phyloP scores from a whole-genome alignment of 306 rosid genomes.

The Alnus glutinosa region DNA sequence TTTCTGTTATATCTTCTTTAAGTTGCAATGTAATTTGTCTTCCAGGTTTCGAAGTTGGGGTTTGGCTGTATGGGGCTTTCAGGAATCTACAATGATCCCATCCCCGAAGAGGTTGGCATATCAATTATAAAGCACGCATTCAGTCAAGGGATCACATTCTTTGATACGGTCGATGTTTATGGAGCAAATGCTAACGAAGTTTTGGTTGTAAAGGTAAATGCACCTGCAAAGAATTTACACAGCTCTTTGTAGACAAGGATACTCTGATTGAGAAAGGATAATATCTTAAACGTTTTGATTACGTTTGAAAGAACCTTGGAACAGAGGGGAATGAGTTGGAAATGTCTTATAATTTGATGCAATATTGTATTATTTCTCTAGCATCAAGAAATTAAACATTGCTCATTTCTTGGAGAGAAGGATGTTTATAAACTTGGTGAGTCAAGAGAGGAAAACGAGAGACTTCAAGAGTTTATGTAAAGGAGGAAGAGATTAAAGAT shows the following conservation, averaged over 20 bases:
- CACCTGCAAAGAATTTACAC: background rate
- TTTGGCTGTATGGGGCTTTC: slow-evolving; percentile 68
- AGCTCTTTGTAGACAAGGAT: background rate
- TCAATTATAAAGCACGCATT: slow-evolving; percentile 62
- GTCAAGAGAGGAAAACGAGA: no score
- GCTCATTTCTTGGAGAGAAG: background rate
- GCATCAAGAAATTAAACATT: background rate
- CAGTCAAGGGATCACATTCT: slow-evolving; percentile 64
- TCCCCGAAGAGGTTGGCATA: slow-evolving; percentile 57
- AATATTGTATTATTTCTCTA: background rate
- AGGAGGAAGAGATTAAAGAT: no score
- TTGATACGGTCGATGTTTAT: slow-evolving; percentile 65
- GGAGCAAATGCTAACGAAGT: slow-evolving; percentile 60
- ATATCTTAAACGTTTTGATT: background rate
- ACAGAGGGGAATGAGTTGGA: background rate
- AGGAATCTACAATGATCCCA: slow-evolving; percentile 53
- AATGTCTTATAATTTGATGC: background rate
- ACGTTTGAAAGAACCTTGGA: background rate
- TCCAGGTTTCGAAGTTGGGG: slow-evolving; percentile 74
- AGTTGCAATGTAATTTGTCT: background rate
- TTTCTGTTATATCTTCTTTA: background rate
- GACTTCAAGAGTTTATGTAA: no score
- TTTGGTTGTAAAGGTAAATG: slow-evolving; percentile 66
- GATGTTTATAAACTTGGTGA: no score
- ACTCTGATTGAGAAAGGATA: background rate